Conservation (phyloP, 345 rosid species). For the Psidium friedrichsthalianum region DNA sequence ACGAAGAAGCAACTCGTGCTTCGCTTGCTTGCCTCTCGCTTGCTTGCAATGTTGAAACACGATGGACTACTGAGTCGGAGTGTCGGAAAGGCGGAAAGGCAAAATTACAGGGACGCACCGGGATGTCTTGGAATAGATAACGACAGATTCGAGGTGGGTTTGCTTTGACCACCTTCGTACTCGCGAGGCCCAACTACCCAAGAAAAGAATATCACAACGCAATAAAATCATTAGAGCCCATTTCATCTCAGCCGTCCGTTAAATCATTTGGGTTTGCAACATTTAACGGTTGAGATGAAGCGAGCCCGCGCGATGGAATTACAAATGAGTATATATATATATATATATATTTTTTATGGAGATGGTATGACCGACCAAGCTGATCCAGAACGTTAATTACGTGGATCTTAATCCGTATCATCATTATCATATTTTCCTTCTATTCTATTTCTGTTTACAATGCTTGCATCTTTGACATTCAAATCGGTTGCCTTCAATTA, state of each 20-base stretch:
- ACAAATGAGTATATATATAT: no score
- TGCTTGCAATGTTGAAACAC: not conserved
- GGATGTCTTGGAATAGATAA: not conserved
- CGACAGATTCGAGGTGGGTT: not conserved
- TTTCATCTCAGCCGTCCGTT: not conserved
- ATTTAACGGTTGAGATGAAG: not conserved
- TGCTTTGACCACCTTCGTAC: not conserved
- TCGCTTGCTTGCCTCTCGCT: not conserved
- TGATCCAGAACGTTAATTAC: no score
- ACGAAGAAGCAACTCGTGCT: not conserved
- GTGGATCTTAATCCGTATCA: no score
- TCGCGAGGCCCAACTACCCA: not conserved
- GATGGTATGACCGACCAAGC: no score
- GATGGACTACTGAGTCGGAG: not conserved
- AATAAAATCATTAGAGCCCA: not conserved
- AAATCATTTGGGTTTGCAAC: not conserved
- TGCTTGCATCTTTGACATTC: no score
- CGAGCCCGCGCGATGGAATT: fast-evolving
- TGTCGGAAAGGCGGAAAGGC: not conserved
- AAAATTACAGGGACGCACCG: not conserved
- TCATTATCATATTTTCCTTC: no score
- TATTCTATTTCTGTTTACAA: no score
- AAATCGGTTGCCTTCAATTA: no score
- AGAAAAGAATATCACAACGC: not conserved
- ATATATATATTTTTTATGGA: no score